These are phyloP conservation scores for Strigomonas culicis DNA, from an alignment of 208 protist species.

Conservation along the genomic window DNA sequence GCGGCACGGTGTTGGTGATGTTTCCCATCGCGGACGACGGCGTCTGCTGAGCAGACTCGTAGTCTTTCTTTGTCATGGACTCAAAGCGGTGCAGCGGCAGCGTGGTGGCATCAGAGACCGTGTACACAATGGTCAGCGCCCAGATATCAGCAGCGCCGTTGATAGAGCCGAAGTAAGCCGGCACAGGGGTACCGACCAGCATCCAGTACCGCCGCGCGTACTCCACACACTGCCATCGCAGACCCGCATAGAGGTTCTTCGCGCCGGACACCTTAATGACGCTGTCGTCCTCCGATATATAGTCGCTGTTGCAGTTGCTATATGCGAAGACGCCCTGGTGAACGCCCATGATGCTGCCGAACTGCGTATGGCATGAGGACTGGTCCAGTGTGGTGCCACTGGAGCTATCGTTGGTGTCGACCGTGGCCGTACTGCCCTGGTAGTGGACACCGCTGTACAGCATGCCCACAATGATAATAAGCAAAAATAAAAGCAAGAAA, in stretches of 20 bases:
- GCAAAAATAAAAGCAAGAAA: constrained; percentile 33
- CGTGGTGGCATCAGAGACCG: constrained; percentile 29
- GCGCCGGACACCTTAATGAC: not conserved
- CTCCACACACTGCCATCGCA: constrained; percentile 89
- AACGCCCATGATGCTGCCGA: constrained; percentile 51
- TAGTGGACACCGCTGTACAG: constrained; percentile 48
- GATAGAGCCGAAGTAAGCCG: constrained; percentile 52
- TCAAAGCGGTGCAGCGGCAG: constrained; percentile 38
- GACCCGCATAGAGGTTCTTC: constrained; percentile 21
- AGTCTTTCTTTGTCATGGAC: too few species aligned
- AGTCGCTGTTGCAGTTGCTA: constrained; percentile 65
- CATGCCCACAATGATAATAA: constrained; percentile 40
- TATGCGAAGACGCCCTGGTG: constrained; percentile 49
- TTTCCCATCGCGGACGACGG: not conserved
- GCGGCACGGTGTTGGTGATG: constrained; percentile 30
- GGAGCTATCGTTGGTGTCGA: not conserved
- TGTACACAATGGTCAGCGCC: constrained; percentile 19
- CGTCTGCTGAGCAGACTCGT: constrained; percentile 8
- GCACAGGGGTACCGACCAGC: constrained; percentile 42
- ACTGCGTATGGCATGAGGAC: constrained; percentile 24
- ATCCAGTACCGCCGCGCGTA: constrained; percentile 88
- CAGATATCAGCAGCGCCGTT: constrained; percentile 78
- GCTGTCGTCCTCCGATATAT: constrained; percentile 14
- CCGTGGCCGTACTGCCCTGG: not conserved
- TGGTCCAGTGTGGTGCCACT: constrained; percentile 12